Conservation (phyloP, 2,329 filamentous ascomycete species). For the Oidium heveae region DNA sequence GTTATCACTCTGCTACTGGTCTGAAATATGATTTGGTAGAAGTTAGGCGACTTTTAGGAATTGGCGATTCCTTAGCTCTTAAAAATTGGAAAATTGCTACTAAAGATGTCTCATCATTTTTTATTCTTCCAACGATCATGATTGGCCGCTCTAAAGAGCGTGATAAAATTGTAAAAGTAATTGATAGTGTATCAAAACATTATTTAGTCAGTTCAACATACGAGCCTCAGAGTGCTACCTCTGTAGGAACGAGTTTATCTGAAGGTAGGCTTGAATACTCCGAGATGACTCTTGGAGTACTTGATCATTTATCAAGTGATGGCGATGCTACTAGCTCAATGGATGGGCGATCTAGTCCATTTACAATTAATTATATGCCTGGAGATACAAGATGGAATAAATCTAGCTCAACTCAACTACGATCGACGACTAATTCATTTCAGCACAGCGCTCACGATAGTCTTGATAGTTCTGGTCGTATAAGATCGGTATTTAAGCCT, state of each 20-base stretch:
- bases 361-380: slow-evolving; percentile 2
- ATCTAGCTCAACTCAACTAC: slow-evolving; percentile 3
- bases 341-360: slow-evolving; percentile 13
- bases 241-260: slow-evolving; percentile 23
- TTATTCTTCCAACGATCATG: slow-evolving; percentile 62
- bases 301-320: slow-evolving; percentile 30
- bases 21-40: slow-evolving; percentile 56
- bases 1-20: slow-evolving; percentile 74
- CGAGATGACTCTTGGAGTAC: slow-evolving; percentile 10
- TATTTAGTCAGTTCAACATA: slow-evolving; percentile 18
- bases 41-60: slow-evolving; percentile 47
- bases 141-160: slow-evolving; percentile 56
- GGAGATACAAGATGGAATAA: slow-evolving; percentile 2
- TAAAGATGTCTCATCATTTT: slow-evolving; percentile 75
- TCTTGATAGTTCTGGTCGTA: slow-evolving; percentile 3
- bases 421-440: slow-evolving; percentile 4
- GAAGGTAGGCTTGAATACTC: slow-evolving; percentile 12
- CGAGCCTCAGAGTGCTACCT: slow-evolving; percentile 22
- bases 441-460: slow-evolving; percentile 6
- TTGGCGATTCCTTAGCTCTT: slow-evolving; percentile 47
- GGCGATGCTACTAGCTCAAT: slow-evolving; percentile 25
- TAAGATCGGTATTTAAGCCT: slow-evolving; percentile 4
- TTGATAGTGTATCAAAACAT: slow-evolving; percentile 41
- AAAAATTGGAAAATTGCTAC: slow-evolving; percentile 51
- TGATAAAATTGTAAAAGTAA: slow-evolving; percentile 41